These are phyloP conservation scores for Fraxinus velutina DNA, from an alignment of 305 asterid genomes.

Conservation along the genomic window DNA sequence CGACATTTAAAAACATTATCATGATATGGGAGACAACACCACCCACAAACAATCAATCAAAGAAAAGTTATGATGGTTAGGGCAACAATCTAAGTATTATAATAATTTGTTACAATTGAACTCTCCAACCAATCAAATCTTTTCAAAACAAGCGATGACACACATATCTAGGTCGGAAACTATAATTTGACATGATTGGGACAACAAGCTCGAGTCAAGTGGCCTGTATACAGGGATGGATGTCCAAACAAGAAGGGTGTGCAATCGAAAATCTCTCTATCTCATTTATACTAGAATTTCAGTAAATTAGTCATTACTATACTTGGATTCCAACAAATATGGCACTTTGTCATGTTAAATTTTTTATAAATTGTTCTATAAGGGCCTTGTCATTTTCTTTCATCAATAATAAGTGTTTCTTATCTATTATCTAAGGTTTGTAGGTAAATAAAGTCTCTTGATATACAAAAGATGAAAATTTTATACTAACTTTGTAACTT, in stretches of 20 bases:
- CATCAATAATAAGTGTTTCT: not conserved
- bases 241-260: not conserved
- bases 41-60: not conserved
- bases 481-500: not conserved
- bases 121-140: not conserved
- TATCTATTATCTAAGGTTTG: not conserved
- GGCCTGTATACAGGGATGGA: not conserved
- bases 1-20: no score
- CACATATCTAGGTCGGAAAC: not conserved
- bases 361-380: not conserved
- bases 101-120: not conserved
- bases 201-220: not conserved
- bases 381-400: not conserved
- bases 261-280: not conserved
- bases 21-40: no score
- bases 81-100: not conserved
- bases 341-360: not conserved
- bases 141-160: not conserved
- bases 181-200: not conserved
- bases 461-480: not conserved
- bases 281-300: not conserved
- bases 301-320: not conserved
- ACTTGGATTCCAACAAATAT: not conserved
- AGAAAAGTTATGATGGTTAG: no score
- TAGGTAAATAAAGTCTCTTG: not conserved